Percentiles rank a stretch among this genome's conserved stretches.
Evolutionary conservation across 2,329 filamentous ascomycete genomes (phyloP).

Genomic region (Xylariaceae sp.): DNA sequence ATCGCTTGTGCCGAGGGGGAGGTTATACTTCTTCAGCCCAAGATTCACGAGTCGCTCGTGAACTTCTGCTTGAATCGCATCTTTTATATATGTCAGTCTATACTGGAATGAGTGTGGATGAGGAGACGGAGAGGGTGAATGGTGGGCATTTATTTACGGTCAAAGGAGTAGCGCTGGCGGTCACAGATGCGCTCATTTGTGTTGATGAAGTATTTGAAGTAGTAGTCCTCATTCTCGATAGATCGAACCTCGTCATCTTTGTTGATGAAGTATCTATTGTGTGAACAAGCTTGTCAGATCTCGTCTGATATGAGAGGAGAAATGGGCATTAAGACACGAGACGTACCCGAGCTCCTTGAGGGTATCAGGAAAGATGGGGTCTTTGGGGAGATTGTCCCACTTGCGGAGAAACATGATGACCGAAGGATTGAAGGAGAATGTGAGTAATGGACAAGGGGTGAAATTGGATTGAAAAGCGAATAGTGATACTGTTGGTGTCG

Average conservation of each 20-base stretch:
- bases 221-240: conserved; percentile 59
- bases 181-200: conserved; percentile 74
- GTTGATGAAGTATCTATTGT: conserved; percentile 69
- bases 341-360: conserved; percentile 68
- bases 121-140: not conserved
- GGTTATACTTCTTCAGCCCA: conserved; percentile 2
- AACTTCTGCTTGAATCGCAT: conserved; percentile 57
- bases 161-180: conserved; percentile 67
- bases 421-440: not conserved
- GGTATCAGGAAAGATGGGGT: conserved; percentile 60
- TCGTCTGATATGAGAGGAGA: not conserved
- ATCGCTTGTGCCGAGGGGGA: conserved; percentile 32
- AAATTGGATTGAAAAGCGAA: too few relatives aligned
- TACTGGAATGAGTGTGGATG: too few relatives aligned
- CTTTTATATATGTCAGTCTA: conserved; percentile 37
- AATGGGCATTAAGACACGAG: not conserved
- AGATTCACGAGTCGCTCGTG: conserved; percentile 48
- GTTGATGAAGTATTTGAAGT: conserved; percentile 70
- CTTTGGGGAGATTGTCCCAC: conserved; percentile 62
- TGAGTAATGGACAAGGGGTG: too few relatives aligned
- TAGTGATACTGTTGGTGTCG: too few relatives aligned
- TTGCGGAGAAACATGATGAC: conserved; percentile 68
- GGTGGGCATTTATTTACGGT: conserved; percentile 46
- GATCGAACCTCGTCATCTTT: conserved; percentile 68
- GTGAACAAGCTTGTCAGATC: not conserved